Evolutionary conservation across 2,329 filamentous ascomycete genomes (phyloP), one percentile per base, ranked within the genome.

Genomic region (Nakataea oryzae): DNA sequence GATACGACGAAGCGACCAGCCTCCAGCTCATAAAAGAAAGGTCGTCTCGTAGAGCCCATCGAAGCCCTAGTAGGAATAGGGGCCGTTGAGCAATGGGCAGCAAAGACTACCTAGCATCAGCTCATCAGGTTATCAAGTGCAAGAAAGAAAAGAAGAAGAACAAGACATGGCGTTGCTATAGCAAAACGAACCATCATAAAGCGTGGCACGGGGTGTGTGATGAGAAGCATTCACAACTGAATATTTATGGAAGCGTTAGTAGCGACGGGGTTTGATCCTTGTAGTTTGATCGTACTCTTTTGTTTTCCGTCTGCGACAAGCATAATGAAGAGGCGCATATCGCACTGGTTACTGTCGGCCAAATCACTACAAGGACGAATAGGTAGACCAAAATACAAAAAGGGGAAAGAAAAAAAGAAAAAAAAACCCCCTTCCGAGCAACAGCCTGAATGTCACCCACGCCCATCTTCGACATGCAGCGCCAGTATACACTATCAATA

Each of bases 1-100:
- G 82, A 41, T 85, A 82, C 67, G 82, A 85, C 65, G 71, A 74
- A 62, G 73, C 74, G n/a, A 82, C 80, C 34, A 81, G 81, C 66
- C 74, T 76, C 64, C 70, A 71, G 21, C 71, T 83, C 56, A 74
- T 82, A 56, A 71, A 73, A 59, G 79, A 82, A 61, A 77, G 71
- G 65, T 67, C 69, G 13, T 64, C 68, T 47, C 67, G 66, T 61
- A 67, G 64, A 54, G 54, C 61, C 24, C 66, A 68, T 47, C 62
- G 69, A 47, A 71, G 70, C 57, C 66, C 68, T 13, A 71, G 68
- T 58, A 65, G 66, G 41, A 50, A 50, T 11, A 50, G 41, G 41
- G 41, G 41, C 21, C 24, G 24, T 17, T 24, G 34, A 47, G 34
- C 13, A 41, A 7, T 21, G 34, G 5, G 8, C 4, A 47, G 34